A percentile compares a stretch with the other conserved stretches of the same genome.
phyloP scores from a whole-genome alignment of 768 basidiomycete species.

The Coprinellus aureogranulatus region DNA sequence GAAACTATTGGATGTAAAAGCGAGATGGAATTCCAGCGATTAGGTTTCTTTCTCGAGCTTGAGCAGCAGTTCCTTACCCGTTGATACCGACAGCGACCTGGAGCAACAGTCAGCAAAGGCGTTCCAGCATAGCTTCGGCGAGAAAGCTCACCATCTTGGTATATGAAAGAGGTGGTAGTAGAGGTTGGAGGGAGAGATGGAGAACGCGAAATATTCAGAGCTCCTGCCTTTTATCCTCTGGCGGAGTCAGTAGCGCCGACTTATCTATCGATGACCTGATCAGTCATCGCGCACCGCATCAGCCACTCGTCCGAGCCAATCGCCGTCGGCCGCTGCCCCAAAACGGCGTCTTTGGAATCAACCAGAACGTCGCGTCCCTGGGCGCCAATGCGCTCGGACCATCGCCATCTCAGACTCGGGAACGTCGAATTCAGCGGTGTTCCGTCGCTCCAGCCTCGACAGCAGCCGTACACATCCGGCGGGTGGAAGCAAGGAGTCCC shows the following conservation, averaged over 20 bases:
- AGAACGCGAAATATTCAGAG: slow-evolving; percentile 4
- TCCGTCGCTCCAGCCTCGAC: too few species aligned
- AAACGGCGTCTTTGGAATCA: background rate
- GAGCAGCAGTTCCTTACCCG: slow-evolving; percentile 52
- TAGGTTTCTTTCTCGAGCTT: background rate
- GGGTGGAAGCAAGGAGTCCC: too few species aligned
- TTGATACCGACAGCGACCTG: slow-evolving; percentile 94
- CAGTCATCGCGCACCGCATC: background rate
- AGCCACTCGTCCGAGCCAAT: background rate
- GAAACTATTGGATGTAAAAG: slow-evolving; percentile 49
- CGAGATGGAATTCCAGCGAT: slow-evolving; percentile 8
- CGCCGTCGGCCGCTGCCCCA: background rate
- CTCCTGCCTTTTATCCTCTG: slow-evolving; percentile 6
- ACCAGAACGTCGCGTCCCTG: background rate
- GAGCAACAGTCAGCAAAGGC: background rate
- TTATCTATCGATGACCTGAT: slow-evolving; percentile 9
- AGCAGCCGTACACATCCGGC: too few species aligned
- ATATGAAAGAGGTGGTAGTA: slow-evolving; percentile 9
- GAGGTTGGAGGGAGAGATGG: slow-evolving; percentile 9
- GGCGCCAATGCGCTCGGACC: too few species aligned
- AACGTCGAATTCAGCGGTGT: too few species aligned
- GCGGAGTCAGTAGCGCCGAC: background rate
- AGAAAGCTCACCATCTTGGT: slow-evolving; percentile 18
- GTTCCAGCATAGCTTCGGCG: background rate
- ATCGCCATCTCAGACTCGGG: too few species aligned